Evolutionary conservation across 2,329 filamentous ascomycete genomes (phyloP), one percentile per base, ranked within the genome.

Genomic region (Pseudogymnoascus sp.): DNA sequence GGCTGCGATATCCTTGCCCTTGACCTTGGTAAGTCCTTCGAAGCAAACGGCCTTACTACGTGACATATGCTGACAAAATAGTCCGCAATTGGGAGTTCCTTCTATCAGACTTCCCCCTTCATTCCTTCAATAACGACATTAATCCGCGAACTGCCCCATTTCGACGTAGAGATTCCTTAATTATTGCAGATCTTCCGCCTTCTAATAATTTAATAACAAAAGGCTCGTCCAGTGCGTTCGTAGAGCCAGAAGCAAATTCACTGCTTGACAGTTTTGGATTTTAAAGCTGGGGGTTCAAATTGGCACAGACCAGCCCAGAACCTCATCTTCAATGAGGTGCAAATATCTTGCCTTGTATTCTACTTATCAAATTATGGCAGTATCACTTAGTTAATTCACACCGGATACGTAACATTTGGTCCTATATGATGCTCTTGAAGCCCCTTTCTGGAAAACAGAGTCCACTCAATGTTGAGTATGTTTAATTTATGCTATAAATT

Each of bases 261-360:
- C 77, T 99, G 72, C 80, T 97, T 70, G 93, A 97, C 79, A 93
- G 85, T 74, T 97, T 97, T 82, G 93, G 93, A 1, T 95, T 97
- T 73, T 97, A 75, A 64, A 26, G 9, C n/a, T 9, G n/a, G 35
- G 29, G 26, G n/a, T 37, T 7, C 13, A 26, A 38, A 40, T 26
- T 10, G 50, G 50, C n/a, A n/a, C 29, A 19, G 29, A 56, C 10
- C 29, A 2, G 26, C 46, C 46, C 46, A 31, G 29, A 29, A 7
- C 13, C n/a, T 19, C 17, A 9, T 33, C 26, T 15, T 21, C 4
- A 5, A 33, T 19, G n/a, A 15, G 29, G 33, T 56, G 7, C 17
- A 56, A 21, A 13, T 21, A 2, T 56, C 9, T 31, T 56, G 17
- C 15, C 50, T 33, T n/a, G 26, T 15, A 53, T 53, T 56, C 26